Conservation (phyloP, 768 basidiomycete species). For the Pholiota molesta region DNA sequence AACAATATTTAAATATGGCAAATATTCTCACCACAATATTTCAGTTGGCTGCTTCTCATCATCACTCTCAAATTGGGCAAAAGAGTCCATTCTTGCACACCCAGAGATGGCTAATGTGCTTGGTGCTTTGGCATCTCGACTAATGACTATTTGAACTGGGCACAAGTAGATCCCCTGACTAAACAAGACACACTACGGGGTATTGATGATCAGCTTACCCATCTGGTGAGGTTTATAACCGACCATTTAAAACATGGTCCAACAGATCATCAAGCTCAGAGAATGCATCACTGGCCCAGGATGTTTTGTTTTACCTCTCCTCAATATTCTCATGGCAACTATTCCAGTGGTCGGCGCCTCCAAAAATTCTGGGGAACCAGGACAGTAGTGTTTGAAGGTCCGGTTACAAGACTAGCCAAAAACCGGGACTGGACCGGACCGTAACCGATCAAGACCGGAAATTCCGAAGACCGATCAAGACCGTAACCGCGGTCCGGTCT, state of each 20-base stretch:
- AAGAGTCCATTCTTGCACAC: neutral
- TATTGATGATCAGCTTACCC: neutral
- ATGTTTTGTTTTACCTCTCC: neutral
- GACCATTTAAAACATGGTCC: neutral
- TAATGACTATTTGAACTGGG: neutral
- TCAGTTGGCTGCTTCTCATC: neutral
- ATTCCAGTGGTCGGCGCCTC: neutral
- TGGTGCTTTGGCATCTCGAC: neutral
- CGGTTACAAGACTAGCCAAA: too few species aligned
- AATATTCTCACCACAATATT: neutral
- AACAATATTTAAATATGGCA: too few species aligned
- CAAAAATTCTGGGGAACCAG: neutral
- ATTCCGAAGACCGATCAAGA: too few species aligned
- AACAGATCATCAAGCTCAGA: neutral
- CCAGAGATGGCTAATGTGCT: neutral
- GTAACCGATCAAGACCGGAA: too few species aligned
- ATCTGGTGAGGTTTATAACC: neutral
- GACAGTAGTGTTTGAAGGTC: conserved; percentile 25
- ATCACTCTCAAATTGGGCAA: neutral
- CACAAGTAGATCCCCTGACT: neutral
- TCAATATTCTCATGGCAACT: neutral
- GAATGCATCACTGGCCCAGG: neutral
- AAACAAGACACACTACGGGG: neutral
- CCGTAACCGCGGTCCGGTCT: too few species aligned
- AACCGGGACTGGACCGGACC: too few species aligned